phyloP scores from a whole-genome alignment of 169 alveolate genomes.

The Cryptosporidium baileyi region DNA sequence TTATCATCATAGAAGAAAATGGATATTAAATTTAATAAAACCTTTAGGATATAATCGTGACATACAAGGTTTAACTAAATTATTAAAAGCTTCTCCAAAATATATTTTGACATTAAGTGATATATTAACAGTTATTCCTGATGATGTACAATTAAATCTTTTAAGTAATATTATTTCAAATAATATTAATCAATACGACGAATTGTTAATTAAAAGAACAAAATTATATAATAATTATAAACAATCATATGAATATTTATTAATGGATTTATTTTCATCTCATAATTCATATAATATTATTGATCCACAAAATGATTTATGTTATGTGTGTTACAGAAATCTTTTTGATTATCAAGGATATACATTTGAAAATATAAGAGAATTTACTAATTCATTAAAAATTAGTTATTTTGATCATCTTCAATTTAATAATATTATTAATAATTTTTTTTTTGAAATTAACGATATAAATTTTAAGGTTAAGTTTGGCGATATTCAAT shows the following conservation, averaged over 20 bases:
- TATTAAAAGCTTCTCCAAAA: constrained; percentile 57
- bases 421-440: not conserved
- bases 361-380: constrained; percentile 11
- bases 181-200: constrained; percentile 26
- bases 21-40: constrained; percentile 38
- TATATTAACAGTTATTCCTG: constrained; percentile 46
- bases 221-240: constrained; percentile 21
- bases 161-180: not conserved
- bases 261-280: constrained; percentile 13
- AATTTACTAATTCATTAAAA: not conserved
- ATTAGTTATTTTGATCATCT: constrained; percentile 13
- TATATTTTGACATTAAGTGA: constrained; percentile 49
- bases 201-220: constrained; percentile 32
- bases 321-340: constrained; percentile 23
- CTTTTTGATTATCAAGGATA: constrained; percentile 6
- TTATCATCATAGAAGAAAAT: constrained; percentile 29
- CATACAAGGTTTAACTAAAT: constrained; percentile 33
- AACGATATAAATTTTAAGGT: not conserved
- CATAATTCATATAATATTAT: constrained; percentile 24
- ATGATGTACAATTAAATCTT: constrained; percentile 6
- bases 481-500: not conserved
- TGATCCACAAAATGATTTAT: constrained; percentile 13
- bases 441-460: not conserved
- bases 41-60: constrained; percentile 54
- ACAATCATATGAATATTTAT: not conserved